Evolutionary conservation across 2,329 filamentous ascomycete species (phyloP), one percentile per base, ranked within the genome.

Genomic region (Lasiodiplodia sp.): DNA sequence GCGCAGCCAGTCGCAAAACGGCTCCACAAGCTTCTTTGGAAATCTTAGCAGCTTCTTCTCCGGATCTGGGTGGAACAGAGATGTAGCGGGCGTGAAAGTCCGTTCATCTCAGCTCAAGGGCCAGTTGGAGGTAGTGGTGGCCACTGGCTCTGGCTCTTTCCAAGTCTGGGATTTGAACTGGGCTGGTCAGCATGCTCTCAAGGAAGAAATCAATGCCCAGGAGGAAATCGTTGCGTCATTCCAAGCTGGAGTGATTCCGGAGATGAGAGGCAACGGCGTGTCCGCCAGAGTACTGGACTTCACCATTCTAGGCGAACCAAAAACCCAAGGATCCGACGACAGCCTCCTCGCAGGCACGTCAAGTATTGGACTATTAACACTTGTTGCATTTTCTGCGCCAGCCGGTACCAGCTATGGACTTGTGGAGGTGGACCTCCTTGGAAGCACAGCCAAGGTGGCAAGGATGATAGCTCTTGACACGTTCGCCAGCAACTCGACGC

Each of bases 141-240:
- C 91, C 16, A 96, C 94, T 1, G 86, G 89, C 66, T 91, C 91
- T 73, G 95, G 92, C 34, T 87, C 90, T 69, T 82, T 99, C 31
- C 91, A 96, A 73, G 86, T 91, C 8, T 99, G 96, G 96, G 92
- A 91, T 75, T 86, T 97, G 53, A 93, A 95, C 75, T 93, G 95
- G 78, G 92, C 92, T 70, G 94, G 94, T 40, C 92, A 94, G 72
- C 90, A 94, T 75, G 89, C 92, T 53, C 85, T 93, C 58, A 87
- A 91, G 57, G 86, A 87, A 31, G 92, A 95, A 70, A 84, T 90
- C 25, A 92, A 97, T 77, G 84, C 89, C 68, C 88, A 89, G 67
- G 88, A 89, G 25, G 80, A 86, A 4, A 85, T 97, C 44, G 77
- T 90, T 18, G 79, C 84, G 2, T 88, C 89, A 38, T 81, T 97